These are phyloP conservation scores for Syncephalastrum monosporum DNA, from an alignment of 371 early-diverging fungal genomes.

Conservation along the genomic window DNA sequence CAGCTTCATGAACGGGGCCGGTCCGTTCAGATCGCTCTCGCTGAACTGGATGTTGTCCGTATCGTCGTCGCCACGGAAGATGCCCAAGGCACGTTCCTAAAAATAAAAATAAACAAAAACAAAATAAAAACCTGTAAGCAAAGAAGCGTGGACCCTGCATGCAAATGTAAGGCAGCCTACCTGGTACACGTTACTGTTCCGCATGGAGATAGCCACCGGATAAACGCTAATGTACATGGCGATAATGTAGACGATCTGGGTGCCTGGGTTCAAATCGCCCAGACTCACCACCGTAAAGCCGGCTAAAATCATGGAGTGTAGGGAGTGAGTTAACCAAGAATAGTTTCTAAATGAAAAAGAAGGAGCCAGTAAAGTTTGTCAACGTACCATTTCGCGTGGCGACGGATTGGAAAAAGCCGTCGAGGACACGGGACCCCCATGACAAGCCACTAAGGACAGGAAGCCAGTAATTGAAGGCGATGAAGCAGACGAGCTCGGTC, in stretches of 20 bases:
- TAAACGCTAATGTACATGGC: conserved; percentile 58
- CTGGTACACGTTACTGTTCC: conserved; percentile 53
- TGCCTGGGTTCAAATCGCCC: conserved; percentile 44
- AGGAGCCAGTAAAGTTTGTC: background rate
- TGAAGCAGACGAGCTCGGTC: conserved; percentile 37
- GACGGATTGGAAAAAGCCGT: conserved; percentile 49
- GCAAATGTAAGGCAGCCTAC: conserved; percentile 13
- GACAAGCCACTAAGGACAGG: conserved; percentile 35
- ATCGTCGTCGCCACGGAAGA: conserved; percentile 35
- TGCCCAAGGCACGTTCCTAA: conserved; percentile 50
- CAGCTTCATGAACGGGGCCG: conserved; percentile 26
- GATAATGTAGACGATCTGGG: conserved; percentile 44
- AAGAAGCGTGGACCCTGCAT: background rate
- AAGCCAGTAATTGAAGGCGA: conserved; percentile 45
- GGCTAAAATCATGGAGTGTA: conserved; percentile 16
- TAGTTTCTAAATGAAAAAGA: background rate
- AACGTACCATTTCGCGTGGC: conserved; percentile 45
- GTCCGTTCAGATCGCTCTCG: conserved; percentile 14
- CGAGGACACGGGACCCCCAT: conserved; percentile 45
- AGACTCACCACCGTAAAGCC: conserved; percentile 43
- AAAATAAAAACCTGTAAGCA: background rate
- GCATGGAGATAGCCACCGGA: conserved; percentile 52
- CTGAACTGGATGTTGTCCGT: conserved; percentile 22
- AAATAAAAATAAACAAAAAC: conserved; percentile 5
- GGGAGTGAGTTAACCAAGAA: too few species aligned